A percentile compares a stretch with the other conserved stretches of the same genome.
These are phyloP conservation scores for Chondrostereum purpureum DNA, from an alignment of 1,284 basidiomycete species.

Conservation along the genomic window DNA sequence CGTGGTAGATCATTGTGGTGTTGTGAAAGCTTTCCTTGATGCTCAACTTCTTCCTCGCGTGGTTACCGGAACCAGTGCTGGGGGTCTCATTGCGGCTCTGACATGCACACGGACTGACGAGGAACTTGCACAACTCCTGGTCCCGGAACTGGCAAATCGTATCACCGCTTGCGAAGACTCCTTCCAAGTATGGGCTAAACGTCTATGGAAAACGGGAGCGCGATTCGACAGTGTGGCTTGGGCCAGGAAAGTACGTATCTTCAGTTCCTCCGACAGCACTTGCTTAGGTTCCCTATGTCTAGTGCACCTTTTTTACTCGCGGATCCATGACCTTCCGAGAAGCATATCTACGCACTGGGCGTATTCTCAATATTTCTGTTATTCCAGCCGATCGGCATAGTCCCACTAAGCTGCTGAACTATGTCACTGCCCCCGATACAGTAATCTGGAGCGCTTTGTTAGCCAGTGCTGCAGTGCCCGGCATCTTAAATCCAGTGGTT, in stretches of 20 bases:
- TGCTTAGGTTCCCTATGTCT: constrained; percentile 5
- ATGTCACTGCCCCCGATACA: constrained; percentile 90
- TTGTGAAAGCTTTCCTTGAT: constrained; percentile 89
- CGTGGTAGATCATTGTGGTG: constrained; percentile 76
- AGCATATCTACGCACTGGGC: constrained; percentile 88
- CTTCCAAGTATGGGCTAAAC: constrained; percentile 67
- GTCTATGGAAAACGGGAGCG: constrained; percentile 87
- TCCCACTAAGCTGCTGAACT: constrained; percentile 93
- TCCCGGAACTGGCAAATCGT: constrained; percentile 79
- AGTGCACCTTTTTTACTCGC: constrained; percentile 81
- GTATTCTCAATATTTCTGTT: constrained; percentile 92
- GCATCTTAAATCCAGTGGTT: constrained; percentile 83
- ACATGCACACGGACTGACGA: constrained; percentile 87
- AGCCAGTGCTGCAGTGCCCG: constrained; percentile 81
- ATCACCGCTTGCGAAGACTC: constrained; percentile 91
- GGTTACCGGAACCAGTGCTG: constrained; percentile 89
- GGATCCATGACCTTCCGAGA: constrained; percentile 96
- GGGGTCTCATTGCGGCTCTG: constrained; percentile 81
- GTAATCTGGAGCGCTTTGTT: constrained; percentile 74
- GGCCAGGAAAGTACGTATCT: constrained; percentile 80
- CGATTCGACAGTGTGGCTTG: constrained; percentile 88
- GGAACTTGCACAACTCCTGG: constrained; percentile 75
- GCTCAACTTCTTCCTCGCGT: constrained; percentile 84
- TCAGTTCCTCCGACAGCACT: not conserved
- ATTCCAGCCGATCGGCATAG: constrained; percentile 93